These are phyloP conservation scores for Aspergillus incahuasiensis DNA, from an alignment of 495 filamentous ascomycete species.

Conservation along the genomic window DNA sequence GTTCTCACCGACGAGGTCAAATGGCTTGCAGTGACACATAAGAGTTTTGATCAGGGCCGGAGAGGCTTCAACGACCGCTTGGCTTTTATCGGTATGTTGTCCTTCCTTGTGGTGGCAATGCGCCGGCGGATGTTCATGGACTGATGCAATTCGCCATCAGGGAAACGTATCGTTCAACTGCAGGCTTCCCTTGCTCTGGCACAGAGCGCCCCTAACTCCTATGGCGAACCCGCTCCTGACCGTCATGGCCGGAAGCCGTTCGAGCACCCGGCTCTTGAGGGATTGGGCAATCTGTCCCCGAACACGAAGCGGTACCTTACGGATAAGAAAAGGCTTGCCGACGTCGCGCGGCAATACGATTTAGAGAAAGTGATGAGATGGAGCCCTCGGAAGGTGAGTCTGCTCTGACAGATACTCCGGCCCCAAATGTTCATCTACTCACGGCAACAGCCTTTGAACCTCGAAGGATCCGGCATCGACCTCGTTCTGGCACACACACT, in stretches of 20 bases:
- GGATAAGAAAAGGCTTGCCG: conserved; percentile 55
- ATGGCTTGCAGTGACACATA: conserved; percentile 96
- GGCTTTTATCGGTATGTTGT: conserved; percentile 72
- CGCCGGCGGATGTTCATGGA: neutral
- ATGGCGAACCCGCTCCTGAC: conserved; percentile 24
- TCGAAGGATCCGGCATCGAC: conserved; percentile 65
- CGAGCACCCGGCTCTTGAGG: conserved; percentile 65
- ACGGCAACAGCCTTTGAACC: conserved; percentile 58
- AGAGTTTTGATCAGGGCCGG: conserved; percentile 94
- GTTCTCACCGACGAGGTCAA: conserved; percentile 85
- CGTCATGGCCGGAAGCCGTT: conserved; percentile 61
- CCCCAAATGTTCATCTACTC: neutral
- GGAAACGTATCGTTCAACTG: conserved; percentile 73
- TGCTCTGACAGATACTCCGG: neutral
- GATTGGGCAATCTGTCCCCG: conserved; percentile 60
- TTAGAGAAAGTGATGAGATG: conserved; percentile 73
- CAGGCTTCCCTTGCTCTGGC: conserved; percentile 73
- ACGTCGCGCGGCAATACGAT: conserved; percentile 64
- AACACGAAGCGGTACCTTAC: conserved; percentile 53
- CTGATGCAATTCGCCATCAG: conserved; percentile 35
- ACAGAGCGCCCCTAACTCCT: conserved; percentile 36
- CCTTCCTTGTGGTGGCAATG: neutral
- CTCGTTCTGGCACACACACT: conserved; percentile 68
- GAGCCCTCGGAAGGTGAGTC: conserved; percentile 73
- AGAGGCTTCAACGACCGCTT: conserved; percentile 92